Percentiles rank a stretch among this genome's conserved stretches.
phyloP scores from a whole-genome alignment of 352 stramenopile genomes.

The Phytophthora pini region DNA sequence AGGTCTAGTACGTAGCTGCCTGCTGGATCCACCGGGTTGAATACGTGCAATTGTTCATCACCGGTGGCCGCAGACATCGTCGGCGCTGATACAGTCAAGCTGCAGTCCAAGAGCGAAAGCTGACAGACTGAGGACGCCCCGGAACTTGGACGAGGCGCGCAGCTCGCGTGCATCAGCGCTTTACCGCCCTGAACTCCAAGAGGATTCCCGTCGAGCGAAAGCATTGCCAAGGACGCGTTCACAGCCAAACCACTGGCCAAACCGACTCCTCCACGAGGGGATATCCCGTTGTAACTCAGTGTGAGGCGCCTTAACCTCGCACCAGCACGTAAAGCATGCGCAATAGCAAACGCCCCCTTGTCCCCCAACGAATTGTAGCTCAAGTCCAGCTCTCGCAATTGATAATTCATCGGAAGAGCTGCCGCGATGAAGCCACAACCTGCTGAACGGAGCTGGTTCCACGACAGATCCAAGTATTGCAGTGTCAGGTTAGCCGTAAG shows the following conservation, averaged over 20 bases:
- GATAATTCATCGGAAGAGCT: constrained; percentile 68
- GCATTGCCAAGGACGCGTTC: constrained; percentile 54
- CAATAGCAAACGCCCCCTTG: constrained; percentile 61
- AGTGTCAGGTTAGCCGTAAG: constrained; percentile 83
- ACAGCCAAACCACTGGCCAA: constrained; percentile 58
- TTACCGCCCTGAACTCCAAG: constrained; percentile 63
- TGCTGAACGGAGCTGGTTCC: constrained; percentile 75
- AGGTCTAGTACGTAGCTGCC: constrained; percentile 69
- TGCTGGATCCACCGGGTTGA: constrained; percentile 63
- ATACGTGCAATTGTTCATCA: constrained; percentile 48
- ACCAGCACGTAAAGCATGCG: constrained; percentile 62
- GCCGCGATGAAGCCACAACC: constrained; percentile 51
- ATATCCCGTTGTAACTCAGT: constrained; percentile 75
- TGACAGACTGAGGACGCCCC: constrained; percentile 37
- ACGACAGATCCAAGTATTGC: constrained; percentile 79
- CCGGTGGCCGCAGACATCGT: constrained; percentile 23
- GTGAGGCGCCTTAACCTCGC: constrained; percentile 49
- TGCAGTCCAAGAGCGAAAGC: constrained; percentile 66
- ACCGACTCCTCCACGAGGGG: constrained; percentile 54
- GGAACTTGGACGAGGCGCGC: constrained; percentile 23
- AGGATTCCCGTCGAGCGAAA: constrained; percentile 67
- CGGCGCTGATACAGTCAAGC: constrained; percentile 31
- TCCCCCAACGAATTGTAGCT: constrained; percentile 73
- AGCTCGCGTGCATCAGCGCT: constrained; percentile 64
- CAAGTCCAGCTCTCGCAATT: constrained; percentile 63